These are phyloP conservation scores for Byssochlamys sp. DNA, from an alignment of 2,329 filamentous ascomycete genomes.

Conservation along the genomic window DNA sequence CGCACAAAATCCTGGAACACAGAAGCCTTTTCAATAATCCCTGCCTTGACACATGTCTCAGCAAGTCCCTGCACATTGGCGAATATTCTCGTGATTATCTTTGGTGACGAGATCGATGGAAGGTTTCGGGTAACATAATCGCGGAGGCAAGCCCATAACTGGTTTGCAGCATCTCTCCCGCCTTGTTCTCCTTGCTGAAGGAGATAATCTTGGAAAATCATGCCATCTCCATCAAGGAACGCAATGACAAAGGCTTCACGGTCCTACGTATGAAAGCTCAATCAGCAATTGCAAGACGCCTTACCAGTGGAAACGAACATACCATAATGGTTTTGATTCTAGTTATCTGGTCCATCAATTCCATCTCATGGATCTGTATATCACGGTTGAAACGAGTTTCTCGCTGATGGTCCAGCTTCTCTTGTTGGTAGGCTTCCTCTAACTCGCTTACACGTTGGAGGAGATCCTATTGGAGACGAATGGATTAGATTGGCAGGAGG, in stretches of 20 bases:
- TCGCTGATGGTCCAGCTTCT: slow-evolving; percentile 39
- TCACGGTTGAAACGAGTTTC: slow-evolving; percentile 41
- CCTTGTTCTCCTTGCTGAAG: slow-evolving; percentile 43
- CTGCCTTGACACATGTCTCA: slow-evolving; percentile 39
- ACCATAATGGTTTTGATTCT: slow-evolving; percentile 39
- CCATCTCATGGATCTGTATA: slow-evolving; percentile 38
- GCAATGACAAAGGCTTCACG: slow-evolving; percentile 46
- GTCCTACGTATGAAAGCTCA: slow-evolving; percentile 23
- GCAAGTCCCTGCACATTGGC: slow-evolving; percentile 44
- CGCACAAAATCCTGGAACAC: slow-evolving; percentile 44
- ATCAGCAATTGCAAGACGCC: background rate
- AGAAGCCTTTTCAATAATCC: slow-evolving; percentile 34
- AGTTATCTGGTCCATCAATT: slow-evolving; percentile 39
- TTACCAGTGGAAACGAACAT: slow-evolving; percentile 6
- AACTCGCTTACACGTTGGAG: slow-evolving; percentile 36
- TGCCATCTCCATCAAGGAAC: slow-evolving; percentile 47
- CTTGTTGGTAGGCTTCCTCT: slow-evolving; percentile 34
- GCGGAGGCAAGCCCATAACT: slow-evolving; percentile 37
- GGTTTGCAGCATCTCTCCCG: slow-evolving; percentile 44
- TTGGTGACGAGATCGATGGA: slow-evolving; percentile 34
- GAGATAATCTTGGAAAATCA: slow-evolving; percentile 46
- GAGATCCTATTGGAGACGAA: slow-evolving; percentile 31
- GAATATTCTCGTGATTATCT: slow-evolving; percentile 45
- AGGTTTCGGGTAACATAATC: slow-evolving; percentile 35
- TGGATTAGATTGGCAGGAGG: slow-evolving; percentile 9